These are phyloP conservation scores for Rutstroemia sydowiana DNA, from an alignment of 2,329 filamentous ascomycete species.

Conservation along the genomic window DNA sequence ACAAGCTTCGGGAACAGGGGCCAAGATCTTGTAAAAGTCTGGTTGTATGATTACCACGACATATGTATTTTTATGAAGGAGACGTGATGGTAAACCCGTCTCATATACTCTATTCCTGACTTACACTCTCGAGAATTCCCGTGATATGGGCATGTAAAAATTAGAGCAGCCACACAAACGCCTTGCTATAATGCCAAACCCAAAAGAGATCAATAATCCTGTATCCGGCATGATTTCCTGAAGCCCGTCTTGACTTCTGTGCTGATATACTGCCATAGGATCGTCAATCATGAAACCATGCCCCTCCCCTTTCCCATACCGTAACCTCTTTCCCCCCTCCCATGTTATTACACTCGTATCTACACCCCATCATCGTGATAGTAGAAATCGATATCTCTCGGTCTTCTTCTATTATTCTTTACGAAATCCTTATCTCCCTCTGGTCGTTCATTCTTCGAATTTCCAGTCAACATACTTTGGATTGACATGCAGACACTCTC, in stretches of 20 bases:
- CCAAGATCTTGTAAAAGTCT: slow-evolving; percentile 35
- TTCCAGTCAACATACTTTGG: slow-evolving; percentile 96
- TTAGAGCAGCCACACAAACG: too few relatives aligned
- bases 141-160: too few relatives aligned
- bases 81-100: too few relatives aligned
- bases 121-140: too few relatives aligned
- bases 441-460: slow-evolving; percentile 83
- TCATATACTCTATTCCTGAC: neutral
- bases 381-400: slow-evolving; percentile 84
- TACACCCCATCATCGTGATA: slow-evolving; percentile 81
- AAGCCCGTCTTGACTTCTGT: neutral
- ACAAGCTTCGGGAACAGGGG: slow-evolving; percentile 50
- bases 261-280: neutral
- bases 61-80: neutral
- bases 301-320: neutral
- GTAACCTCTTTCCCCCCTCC: neutral
- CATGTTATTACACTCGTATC: neutral
- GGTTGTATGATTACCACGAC: neutral
- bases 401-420: slow-evolving; percentile 66
- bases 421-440: slow-evolving; percentile 89
- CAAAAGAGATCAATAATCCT: neutral
- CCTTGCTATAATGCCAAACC: slow-evolving; percentile 4
- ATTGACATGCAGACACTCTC: slow-evolving; percentile 96
- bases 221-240: neutral
- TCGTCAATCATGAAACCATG: neutral